phyloP scores from a whole-genome alignment of 768 basidiomycete genomes.

The Lyophyllum shimeji region DNA sequence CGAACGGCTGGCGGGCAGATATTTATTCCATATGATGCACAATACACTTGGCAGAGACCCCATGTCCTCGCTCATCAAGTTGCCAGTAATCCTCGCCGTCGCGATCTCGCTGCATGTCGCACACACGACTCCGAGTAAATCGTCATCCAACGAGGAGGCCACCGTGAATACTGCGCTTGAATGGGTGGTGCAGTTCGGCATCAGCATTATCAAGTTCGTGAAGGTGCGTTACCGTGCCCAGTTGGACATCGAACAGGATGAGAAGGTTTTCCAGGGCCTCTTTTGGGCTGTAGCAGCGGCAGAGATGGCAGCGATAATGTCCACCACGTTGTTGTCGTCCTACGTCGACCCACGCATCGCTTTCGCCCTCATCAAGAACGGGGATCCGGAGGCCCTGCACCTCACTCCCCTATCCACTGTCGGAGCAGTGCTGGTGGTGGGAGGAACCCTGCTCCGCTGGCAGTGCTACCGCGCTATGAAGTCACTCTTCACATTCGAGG shows the following conservation, averaged over 20 bases:
- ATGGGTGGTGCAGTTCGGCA: background rate
- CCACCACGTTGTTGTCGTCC: background rate
- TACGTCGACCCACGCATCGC: background rate
- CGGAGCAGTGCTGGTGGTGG: slow-evolving; percentile 22
- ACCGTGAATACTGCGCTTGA: background rate
- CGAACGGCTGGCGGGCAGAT: too few species aligned
- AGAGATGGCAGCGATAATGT: background rate
- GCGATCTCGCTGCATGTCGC: background rate
- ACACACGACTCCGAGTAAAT: slow-evolving; percentile 2
- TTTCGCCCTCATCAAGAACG: background rate
- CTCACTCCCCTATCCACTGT: slow-evolving; percentile 26
- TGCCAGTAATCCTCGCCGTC: background rate
- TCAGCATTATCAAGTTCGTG: background rate
- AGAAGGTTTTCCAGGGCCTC: background rate
- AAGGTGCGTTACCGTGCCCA: background rate
- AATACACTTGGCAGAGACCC: too few species aligned
- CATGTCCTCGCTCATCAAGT: background rate
- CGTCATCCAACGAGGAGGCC: background rate
- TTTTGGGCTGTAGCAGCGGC: background rate
- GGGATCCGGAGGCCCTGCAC: background rate
- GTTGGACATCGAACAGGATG: background rate
- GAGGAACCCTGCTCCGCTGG: slow-evolving; percentile 19
- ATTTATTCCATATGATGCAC: too few species aligned
- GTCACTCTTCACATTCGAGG: slow-evolving; percentile 39
- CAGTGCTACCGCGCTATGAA: slow-evolving; percentile 36